A percentile compares a stretch with the other conserved stretches of the same genome.
Evolutionary conservation across 1,284 basidiomycete genomes (phyloP).

Genomic region (Erythrobasidium hasegawianum): DNA sequence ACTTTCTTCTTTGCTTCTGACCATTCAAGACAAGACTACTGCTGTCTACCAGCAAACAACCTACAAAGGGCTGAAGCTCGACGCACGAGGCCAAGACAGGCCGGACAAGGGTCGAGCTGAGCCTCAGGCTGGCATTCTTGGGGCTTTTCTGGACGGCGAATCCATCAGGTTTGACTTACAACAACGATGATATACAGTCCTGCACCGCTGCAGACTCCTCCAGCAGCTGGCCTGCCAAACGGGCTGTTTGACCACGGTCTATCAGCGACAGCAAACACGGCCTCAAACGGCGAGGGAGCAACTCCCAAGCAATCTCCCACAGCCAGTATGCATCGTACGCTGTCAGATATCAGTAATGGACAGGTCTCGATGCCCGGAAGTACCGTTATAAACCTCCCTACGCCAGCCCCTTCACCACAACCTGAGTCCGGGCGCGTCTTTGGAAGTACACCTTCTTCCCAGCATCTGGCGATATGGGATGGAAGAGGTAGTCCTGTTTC

Average conservation of each 20-base stretch:
- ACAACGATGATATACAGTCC: neutral
- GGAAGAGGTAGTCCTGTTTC: conserved; percentile 14
- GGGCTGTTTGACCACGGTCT: no score
- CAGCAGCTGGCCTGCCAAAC: neutral
- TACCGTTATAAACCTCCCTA: conserved; percentile 27
- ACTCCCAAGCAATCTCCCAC: conserved; percentile 1
- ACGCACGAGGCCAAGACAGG: no score
- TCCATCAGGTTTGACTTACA: no score
- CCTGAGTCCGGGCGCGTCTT: conserved; percentile 12
- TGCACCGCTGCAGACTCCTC: neutral
- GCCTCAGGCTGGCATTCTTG: no score
- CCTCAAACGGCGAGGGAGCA: neutral
- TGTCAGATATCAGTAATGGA: neutral
- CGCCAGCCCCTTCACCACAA: conserved; percentile 40
- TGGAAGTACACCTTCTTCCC: neutral
- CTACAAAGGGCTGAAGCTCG: no score
- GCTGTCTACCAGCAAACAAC: neutral
- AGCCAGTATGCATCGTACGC: neutral
- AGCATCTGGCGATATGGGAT: neutral
- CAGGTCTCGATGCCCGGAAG: neutral
- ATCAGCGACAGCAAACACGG: no score
- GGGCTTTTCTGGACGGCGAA: no score
- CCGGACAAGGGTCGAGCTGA: neutral
- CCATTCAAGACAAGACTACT: no score
- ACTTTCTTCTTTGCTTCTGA: neutral